Conservation (phyloP, 2,329 filamentous ascomycete genomes). For the Exophiala oligosperma region DNA sequence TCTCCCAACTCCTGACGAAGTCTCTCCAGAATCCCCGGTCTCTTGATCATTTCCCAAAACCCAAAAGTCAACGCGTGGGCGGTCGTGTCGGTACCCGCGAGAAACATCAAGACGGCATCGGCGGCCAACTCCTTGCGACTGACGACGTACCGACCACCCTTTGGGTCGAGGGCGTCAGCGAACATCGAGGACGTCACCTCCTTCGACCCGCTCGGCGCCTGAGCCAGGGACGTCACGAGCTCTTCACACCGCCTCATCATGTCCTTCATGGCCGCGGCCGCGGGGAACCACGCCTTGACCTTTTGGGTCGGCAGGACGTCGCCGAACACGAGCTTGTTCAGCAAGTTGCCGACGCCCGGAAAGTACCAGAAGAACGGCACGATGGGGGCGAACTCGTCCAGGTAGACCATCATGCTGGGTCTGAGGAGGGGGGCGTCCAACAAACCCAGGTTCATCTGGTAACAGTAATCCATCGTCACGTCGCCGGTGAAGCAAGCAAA, state of each 20-base stretch:
- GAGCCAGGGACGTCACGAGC: slow-evolving; percentile 5
- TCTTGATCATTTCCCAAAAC: slow-evolving; percentile 33
- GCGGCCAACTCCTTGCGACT: slow-evolving; percentile 28
- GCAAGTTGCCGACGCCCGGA: slow-evolving; percentile 2
- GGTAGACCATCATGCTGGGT: slow-evolving; percentile 5
- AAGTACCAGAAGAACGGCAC: slow-evolving; percentile 18
- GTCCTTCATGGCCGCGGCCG: slow-evolving; percentile 4
- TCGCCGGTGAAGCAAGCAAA: slow-evolving; percentile 12
- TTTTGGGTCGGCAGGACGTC: not conserved
- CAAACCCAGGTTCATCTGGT: slow-evolving; percentile 15
- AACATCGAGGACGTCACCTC: slow-evolving; percentile 31
- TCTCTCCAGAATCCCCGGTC: slow-evolving; percentile 1
- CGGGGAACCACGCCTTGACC: not conserved
- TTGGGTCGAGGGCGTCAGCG: slow-evolving; percentile 25
- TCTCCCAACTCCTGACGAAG: slow-evolving; percentile 14
- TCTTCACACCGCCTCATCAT: slow-evolving; percentile 5
- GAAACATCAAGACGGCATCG: slow-evolving; percentile 34
- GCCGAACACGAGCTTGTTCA: slow-evolving; percentile 11
- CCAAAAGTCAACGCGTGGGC: slow-evolving; percentile 31
- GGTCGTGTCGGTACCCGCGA: slow-evolving; percentile 36
- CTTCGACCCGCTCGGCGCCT: slow-evolving; percentile 8
- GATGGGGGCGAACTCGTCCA: slow-evolving; percentile 9
- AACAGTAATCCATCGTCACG: slow-evolving; percentile 16
- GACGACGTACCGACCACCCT: slow-evolving; percentile 32
- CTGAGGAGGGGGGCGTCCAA: slow-evolving; percentile 9